Percentiles rank a stretch among this genome's conserved stretches.
Conservation (phyloP, 768 basidiomycete genomes). For the Pisolithus tinctorius region DNA sequence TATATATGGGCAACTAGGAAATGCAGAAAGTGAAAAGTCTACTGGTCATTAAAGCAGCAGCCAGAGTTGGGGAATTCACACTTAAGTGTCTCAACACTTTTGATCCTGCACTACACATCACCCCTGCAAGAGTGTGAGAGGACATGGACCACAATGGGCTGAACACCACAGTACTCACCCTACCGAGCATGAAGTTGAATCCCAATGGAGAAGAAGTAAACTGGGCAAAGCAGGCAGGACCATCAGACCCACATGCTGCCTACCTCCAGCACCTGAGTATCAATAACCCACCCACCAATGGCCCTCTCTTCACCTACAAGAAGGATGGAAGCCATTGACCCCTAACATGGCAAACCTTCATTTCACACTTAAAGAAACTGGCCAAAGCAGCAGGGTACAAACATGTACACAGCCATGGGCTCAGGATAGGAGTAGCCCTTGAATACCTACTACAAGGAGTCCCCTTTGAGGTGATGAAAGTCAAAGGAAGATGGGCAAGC, state of each 20-base stretch:
- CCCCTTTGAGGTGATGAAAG: no score
- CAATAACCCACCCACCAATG: slow-evolving; percentile 17
- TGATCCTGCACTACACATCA: no score
- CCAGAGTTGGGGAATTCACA: no score
- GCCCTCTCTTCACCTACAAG: slow-evolving; percentile 27
- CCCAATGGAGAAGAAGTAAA: slow-evolving; percentile 26
- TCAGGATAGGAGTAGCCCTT: slow-evolving; percentile 27
- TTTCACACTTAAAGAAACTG: slow-evolving; percentile 6
- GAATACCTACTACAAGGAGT: slow-evolving; percentile 32
- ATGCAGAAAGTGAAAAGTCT: no score
- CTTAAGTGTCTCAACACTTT: no score
- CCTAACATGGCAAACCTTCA: slow-evolving; percentile 17
- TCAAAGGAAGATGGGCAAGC: no score
- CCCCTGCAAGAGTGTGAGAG: slow-evolving; percentile 30
- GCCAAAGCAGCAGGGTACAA: slow-evolving; percentile 6
- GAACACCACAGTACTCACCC: slow-evolving; percentile 18
- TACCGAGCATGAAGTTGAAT: slow-evolving; percentile 25
- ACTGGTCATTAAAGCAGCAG: no score
- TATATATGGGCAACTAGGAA: no score
- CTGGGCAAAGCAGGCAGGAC: slow-evolving; percentile 25
- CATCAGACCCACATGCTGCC: slow-evolving; percentile 18
- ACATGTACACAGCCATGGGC: slow-evolving; percentile 15
- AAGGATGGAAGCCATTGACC: slow-evolving; percentile 5
- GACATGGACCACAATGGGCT: slow-evolving; percentile 19
- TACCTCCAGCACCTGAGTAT: slow-evolving; percentile 22